Evolutionary conservation across 176 grass and related monocot genomes (phyloP).

Genomic region (Bonia amplexicaulis): DNA sequence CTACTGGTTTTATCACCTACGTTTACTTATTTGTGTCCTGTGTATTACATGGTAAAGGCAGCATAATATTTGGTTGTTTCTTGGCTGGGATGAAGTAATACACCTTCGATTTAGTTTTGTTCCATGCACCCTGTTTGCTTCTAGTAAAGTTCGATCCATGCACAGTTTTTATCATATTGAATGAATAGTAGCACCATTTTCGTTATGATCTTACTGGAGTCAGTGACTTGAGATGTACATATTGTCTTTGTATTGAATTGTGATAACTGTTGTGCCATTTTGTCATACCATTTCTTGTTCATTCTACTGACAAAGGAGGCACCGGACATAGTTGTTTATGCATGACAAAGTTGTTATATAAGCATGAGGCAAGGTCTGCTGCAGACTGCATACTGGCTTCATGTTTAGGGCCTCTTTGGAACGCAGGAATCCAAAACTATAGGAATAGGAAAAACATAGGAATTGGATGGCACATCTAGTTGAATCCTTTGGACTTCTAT

Average conservation of each 20-base stretch:
- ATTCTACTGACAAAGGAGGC: neutral
- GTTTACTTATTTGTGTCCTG: neutral
- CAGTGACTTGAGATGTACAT: neutral
- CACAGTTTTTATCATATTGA: neutral
- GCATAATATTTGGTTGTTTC: neutral
- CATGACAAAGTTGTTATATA: neutral
- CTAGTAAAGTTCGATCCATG: neutral
- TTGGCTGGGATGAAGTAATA: neutral
- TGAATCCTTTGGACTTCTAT: no score
- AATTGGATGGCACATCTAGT: no score
- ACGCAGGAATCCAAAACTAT: no score
- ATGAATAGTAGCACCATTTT: neutral
- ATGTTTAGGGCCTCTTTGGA: neutral
- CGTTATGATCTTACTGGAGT: neutral
- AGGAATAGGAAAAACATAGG: no score
- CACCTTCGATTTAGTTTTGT: neutral
- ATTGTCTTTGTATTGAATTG: neutral
- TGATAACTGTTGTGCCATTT: neutral
- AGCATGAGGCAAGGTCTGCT: neutral
- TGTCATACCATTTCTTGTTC: neutral
- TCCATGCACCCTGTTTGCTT: neutral
- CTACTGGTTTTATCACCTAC: neutral
- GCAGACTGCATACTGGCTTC: neutral
- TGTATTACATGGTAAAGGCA: neutral
- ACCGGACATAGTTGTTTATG: neutral